Evolutionary conservation across 257 asterid species (phyloP).

Genomic region (Nicotiana knightiana): DNA sequence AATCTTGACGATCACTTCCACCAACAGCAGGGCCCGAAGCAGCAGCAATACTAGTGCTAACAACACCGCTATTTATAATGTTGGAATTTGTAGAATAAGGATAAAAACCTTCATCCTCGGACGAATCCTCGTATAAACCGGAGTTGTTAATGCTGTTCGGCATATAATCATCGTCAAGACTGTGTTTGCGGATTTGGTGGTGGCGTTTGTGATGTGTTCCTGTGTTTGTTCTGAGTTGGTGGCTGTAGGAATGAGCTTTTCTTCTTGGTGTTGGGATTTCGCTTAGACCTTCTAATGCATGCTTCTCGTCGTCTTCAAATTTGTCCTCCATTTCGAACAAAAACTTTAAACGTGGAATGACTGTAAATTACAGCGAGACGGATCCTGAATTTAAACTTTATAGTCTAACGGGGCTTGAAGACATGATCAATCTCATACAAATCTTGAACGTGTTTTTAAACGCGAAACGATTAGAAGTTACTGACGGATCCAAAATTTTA

Average conservation of each 20-base stretch:
- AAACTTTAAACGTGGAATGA: not conserved
- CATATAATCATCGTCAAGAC: constrained; percentile 58
- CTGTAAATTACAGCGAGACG: not conserved
- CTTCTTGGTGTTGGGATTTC: constrained; percentile 48
- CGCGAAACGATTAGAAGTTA: not conserved
- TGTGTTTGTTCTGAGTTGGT: constrained; percentile 52
- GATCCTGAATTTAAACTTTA: not conserved
- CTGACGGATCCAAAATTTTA: not conserved
- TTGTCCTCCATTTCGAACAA: constrained; percentile 5
- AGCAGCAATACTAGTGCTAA: not conserved
- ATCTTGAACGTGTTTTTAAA: too few relatives aligned
- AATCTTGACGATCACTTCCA: not conserved
- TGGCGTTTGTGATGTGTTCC: constrained; percentile 45
- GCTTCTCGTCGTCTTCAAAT: constrained; percentile 36
- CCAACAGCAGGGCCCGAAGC: not conserved
- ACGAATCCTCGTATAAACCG: constrained; percentile 8
- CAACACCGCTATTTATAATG: not conserved
- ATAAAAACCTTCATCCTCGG: not conserved
- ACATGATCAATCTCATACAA: not conserved
- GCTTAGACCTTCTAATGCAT: constrained; percentile 31
- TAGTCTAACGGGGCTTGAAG: not conserved
- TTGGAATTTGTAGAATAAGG: not conserved
- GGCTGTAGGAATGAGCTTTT: constrained; percentile 55
- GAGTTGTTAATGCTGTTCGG: constrained; percentile 18
- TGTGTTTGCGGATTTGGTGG: constrained; percentile 60